phyloP scores from a whole-genome alignment of 2,329 filamentous ascomycete species.

The Thelonectria rubi region DNA sequence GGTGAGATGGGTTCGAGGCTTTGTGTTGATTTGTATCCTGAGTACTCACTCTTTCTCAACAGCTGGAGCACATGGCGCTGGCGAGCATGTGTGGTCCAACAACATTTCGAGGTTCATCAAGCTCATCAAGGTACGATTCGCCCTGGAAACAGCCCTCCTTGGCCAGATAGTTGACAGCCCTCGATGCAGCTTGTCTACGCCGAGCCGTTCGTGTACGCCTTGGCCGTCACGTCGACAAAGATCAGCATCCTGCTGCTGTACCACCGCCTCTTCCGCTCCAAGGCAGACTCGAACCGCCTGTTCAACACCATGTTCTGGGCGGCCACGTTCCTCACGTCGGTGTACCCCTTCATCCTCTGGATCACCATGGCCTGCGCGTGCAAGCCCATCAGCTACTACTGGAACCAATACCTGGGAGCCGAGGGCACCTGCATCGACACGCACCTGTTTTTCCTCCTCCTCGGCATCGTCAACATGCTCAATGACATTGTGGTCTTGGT shows the following conservation, averaged over 20 bases:
- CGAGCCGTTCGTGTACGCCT: conserved; percentile 21
- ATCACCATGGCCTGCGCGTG: conserved; percentile 27
- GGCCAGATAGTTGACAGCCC: neutral
- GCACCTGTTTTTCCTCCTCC: conserved; percentile 23
- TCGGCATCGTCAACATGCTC: conserved; percentile 29
- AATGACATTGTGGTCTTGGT: conserved; percentile 25
- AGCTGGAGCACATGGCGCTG: conserved; percentile 24
- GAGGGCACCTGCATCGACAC: conserved; percentile 25
- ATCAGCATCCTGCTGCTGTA: conserved; percentile 27
- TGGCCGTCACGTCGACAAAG: conserved; percentile 24
- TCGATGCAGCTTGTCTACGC: conserved; percentile 22
- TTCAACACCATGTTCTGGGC: conserved; percentile 14
- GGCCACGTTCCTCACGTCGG: conserved; percentile 1
- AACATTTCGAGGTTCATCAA: conserved; percentile 17
- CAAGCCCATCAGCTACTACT: conserved; percentile 22
- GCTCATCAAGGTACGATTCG: conserved; percentile 19
- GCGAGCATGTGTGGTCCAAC: conserved; percentile 23
- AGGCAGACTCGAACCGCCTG: conserved; percentile 13
- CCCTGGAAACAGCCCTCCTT: no score
- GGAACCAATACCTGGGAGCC: conserved; percentile 25
- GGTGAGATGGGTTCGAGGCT: neutral
- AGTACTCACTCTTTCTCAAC: neutral
- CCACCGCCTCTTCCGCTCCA: conserved; percentile 23
- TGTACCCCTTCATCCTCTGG: conserved; percentile 24
- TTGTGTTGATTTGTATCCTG: neutral